Base-by-base conservation (phyloP, 2,329 filamentous ascomycete genomes). In the Samsoniella hepiali region DNA sequence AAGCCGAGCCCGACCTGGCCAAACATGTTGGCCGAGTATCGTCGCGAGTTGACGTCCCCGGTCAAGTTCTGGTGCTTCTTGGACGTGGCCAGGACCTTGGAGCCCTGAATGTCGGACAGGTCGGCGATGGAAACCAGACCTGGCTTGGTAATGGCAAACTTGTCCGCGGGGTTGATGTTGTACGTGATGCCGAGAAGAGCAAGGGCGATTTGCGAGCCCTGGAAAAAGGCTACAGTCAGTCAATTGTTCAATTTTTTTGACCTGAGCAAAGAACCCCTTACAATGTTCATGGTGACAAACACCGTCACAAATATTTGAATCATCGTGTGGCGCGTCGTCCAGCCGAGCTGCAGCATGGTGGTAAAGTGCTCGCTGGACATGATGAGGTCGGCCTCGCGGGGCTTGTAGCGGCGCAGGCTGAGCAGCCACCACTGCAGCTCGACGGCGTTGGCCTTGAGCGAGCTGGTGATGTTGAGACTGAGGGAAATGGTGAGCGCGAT, bases 371-470 rank as follows among this genome's bases (percentile, higher is more conserved):
- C 67, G 64, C 68, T 68, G 36, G 70, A 67, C 10, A 72, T 53
- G 3, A 65, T 65, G 22, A 68, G 62, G 32, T 71, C 70, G 32
- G 66, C 45, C 62, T 82, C 79, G 5, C 68, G 69, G 47, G 76
- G 69, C 40, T 73, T 74, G 64, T 77, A 72, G 45, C 73, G 71
- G 5, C 72, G 69, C 9, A 71, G 69, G 63, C 73, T 75, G 49
- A 82, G 67, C 34, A 81, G 74, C 70, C 77, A 79, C 78, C 79
- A 82, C n/a, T 79, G 72, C 65, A 80, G 69, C 64, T 80, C 78
- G 15, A 73, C 68, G 3, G 78, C 75, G 73, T 81, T 77, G 34
- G 73, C 74, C 63, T 79, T 79, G 29, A 82, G 71, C 7, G 75
- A 74, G 65, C 72, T 78, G 2, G 76, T 74, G 49, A 81, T 75